Base-by-base conservation (phyloP, 192 early-diverging fungal genomes). In the Allomyces arbusculus region DNA sequence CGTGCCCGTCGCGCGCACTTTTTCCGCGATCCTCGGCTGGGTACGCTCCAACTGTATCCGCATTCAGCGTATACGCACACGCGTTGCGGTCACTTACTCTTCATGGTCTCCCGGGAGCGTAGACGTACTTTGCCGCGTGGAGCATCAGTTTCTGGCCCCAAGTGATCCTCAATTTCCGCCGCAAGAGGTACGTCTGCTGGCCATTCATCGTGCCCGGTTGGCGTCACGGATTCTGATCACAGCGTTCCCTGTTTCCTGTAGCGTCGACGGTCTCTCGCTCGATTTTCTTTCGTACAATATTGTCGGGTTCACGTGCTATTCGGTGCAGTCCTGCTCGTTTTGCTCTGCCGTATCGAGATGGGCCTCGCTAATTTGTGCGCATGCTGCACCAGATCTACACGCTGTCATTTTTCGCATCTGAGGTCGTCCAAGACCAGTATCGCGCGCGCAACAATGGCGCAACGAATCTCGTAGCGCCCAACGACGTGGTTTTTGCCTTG, bases 401-500 rank as follows among this genome's bases (percentile, higher is more conserved):
- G 71, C 61, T 88, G 4, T 76, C 84, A 16, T 88, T 91, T 62
- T 91, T 80, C 70, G 84, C 77, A 62, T 87, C 78, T 71, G 69
- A 70, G 26, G 68, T 73, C 20, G 78, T 88, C 26, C 82, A 81
- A 45, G 78, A 87, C 16, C 80, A 91, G 72, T 94, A 91, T 76
- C 78, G 71, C 23, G 66, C 78, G 12, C 79, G 86, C 20, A 81
- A 90, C 67, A 75, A 80, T 43, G 88, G 87, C 1, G 79, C 77
- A 33, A 70, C 81, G 12, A 88, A 87, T 67, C 71, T 91, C 9
- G 86, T 94, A 5, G 80, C 84, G 26, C 75, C 81, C 62, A 91
- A 91, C 65, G 94, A 96, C 76, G 83, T 94, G 50, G 76, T 90
- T 28, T 96, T 96, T 74, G 79, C 87, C 4, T 73, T 86, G n/a